Base-by-base conservation (phyloP, 1,284 basidiomycete genomes). In the Cryptococcus jaspeensis region DNA sequence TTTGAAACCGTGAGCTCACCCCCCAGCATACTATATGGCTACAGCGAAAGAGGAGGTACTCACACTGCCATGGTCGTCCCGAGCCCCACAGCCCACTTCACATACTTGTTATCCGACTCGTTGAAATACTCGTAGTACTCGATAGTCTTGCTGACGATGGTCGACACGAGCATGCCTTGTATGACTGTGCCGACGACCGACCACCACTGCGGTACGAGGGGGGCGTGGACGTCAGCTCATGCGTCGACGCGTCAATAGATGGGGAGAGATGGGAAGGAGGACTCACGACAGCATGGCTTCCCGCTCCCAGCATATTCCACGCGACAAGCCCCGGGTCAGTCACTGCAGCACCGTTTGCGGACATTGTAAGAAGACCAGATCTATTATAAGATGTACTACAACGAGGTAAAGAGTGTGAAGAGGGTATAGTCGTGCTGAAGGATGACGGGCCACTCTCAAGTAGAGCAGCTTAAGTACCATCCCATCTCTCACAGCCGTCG, bases 61-160 rank as follows among this genome's bases (percentile, higher is more conserved):
- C 28, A 54, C 53, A 54, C 13, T 6, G 25, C 22, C 6, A 54
- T 15, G 6, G 38, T n/a, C 16, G 38, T 41, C n/a, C 53, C 53
- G 5, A 39, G 20, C 15, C 45, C 46, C 13, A 54, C 36, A 18
- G 42, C 45, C 28, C 2, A 4, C 36, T 3, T 48, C 37, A n/a
- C 39, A 39, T n/a, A 47, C 18, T 23, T 13, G 23, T 39, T 48
- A 38, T 54, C 53, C 15, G 18, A 48, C 32, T 47, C 42, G 39
- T 49, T 35, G 39, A 54, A 54, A 37, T 54, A 47, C 23, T 54
- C 53, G 32, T 41, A 54, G 12, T 54, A 54, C 25, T 42, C 36
- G 20, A 41, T 40, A 36, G 53, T 54, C 39, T 54, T 54, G 45
- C 38, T 41, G 1, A 54, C 22, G 36, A 54, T 42, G 13, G 53